phyloP scores from a whole-genome alignment of 257 asterid genomes.

The Plantago major region DNA sequence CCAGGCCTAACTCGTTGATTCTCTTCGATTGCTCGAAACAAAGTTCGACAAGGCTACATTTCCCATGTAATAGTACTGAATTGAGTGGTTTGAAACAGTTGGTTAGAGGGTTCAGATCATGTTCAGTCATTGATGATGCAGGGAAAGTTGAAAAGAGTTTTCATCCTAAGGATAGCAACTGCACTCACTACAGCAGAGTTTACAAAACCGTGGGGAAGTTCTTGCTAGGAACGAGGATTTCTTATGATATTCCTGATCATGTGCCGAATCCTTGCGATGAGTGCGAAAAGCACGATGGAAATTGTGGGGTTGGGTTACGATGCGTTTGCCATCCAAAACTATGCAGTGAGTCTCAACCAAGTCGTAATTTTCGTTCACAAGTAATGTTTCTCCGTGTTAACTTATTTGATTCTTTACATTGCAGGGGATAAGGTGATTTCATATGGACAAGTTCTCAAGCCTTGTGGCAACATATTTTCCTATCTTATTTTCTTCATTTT shows the following conservation, averaged over 20 bases:
- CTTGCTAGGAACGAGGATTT: slow-evolving; percentile 40
- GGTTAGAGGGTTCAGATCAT: slow-evolving; percentile 8
- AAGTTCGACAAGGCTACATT: neutral
- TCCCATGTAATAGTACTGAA: slow-evolving; percentile 12
- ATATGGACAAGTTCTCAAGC: slow-evolving; percentile 26
- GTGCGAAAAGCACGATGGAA: slow-evolving; percentile 48
- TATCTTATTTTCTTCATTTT: slow-evolving; percentile 26
- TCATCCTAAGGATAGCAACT: slow-evolving; percentile 30
- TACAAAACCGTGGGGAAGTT: slow-evolving; percentile 9
- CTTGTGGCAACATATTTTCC: slow-evolving; percentile 21
- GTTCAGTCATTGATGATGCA: slow-evolving; percentile 28
- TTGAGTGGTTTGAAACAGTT: neutral
- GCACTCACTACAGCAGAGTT: slow-evolving; percentile 42
- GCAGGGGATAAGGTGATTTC: slow-evolving; percentile 58
- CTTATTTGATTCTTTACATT: slow-evolving; percentile 3
- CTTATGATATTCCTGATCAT: slow-evolving; percentile 51
- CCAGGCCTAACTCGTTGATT: slow-evolving; percentile 34
- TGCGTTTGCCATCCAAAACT: slow-evolving; percentile 50
- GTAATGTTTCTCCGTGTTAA: neutral
- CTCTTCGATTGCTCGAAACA: slow-evolving; percentile 34
- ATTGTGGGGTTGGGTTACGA: slow-evolving; percentile 64
- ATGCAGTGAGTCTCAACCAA: slow-evolving; percentile 45
- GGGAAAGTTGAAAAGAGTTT: slow-evolving; percentile 16
- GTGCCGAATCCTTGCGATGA: slow-evolving; percentile 61
- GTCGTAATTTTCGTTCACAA: neutral